phyloP scores from a whole-genome alignment of 1,284 basidiomycete species.

The Cutaneotrichosporon curvatum region DNA sequence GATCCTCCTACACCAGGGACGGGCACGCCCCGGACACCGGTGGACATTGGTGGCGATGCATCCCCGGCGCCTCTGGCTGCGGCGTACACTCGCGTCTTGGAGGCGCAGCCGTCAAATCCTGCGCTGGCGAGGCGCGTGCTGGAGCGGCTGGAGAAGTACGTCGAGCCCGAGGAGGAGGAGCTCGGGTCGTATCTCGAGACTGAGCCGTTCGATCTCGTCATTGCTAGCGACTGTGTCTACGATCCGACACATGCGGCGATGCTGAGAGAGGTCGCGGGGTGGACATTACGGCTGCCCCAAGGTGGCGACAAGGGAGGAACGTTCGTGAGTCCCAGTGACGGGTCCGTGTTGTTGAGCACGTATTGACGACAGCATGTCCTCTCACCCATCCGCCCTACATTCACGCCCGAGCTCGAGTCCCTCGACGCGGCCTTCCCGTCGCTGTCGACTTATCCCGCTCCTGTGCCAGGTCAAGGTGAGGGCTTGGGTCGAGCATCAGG shows the following conservation, averaged over 20 bases:
- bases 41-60: no score
- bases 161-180: constrained; percentile 12
- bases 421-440: constrained; percentile 40
- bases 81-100: no score
- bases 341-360: no score
- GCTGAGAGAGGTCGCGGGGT: constrained; percentile 36
- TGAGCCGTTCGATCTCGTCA: constrained; percentile 40
- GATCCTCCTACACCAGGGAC: no score
- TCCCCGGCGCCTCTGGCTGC: no score
- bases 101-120: no score
- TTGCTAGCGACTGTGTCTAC: constrained; percentile 46
- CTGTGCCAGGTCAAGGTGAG: not conserved
- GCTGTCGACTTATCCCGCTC: constrained; percentile 25
- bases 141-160: no score
- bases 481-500: constrained; percentile 6
- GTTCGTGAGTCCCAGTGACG: constrained; percentile 27
- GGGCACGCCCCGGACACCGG: no score
- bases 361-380: constrained; percentile 36
- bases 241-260: constrained; percentile 43
- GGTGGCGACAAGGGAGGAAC: constrained; percentile 34
- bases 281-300: constrained; percentile 36
- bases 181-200: constrained; percentile 17
- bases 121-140: no score
- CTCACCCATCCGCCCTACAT: constrained; percentile 44
- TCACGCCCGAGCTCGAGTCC: constrained; percentile 42